phyloP scores from a whole-genome alignment of 2,329 filamentous ascomycete species.

The Trichoderma sp. region DNA sequence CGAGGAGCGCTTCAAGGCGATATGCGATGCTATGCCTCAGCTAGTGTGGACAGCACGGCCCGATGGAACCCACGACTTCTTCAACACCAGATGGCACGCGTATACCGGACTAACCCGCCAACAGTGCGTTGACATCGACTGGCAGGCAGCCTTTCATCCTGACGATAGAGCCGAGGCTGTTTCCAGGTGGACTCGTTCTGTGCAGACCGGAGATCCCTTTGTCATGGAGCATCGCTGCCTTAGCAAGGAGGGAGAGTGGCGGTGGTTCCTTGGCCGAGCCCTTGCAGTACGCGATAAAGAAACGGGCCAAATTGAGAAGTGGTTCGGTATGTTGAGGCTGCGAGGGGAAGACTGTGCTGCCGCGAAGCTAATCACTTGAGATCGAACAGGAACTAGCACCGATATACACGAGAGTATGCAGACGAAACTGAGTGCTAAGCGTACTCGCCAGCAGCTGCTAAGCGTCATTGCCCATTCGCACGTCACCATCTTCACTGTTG shows the following conservation, averaged over 20 bases:
- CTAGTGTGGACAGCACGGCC: slow-evolving; percentile 74
- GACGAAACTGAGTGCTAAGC: slow-evolving; percentile 65
- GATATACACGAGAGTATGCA: slow-evolving; percentile 77
- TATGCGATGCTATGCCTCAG: slow-evolving; percentile 73
- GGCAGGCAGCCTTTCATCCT: slow-evolving; percentile 67
- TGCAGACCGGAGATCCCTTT: slow-evolving; percentile 70
- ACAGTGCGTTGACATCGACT: slow-evolving; percentile 63
- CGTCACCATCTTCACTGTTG: slow-evolving; percentile 75
- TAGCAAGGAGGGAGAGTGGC: slow-evolving; percentile 68
- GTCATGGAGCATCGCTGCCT: slow-evolving; percentile 70
- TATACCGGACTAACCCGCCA: slow-evolving; percentile 70
- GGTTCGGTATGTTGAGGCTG: slow-evolving; percentile 63
- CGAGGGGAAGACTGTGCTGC: not conserved
- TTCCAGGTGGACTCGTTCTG: slow-evolving; percentile 61
- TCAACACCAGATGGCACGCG: slow-evolving; percentile 76
- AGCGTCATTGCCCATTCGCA: slow-evolving; percentile 74
- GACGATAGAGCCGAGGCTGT: slow-evolving; percentile 65
- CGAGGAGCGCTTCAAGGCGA: slow-evolving; percentile 72
- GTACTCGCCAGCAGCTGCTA: slow-evolving; percentile 69
- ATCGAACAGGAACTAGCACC: slow-evolving; percentile 62
- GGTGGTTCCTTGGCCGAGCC: slow-evolving; percentile 78
- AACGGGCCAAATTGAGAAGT: slow-evolving; percentile 70
- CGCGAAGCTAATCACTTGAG: not conserved
- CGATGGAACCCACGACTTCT: slow-evolving; percentile 71
- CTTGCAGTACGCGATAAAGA: slow-evolving; percentile 67